Base-by-base conservation (phyloP, 2,329 filamentous ascomycete species). In the Fusarium agapanthi region DNA sequence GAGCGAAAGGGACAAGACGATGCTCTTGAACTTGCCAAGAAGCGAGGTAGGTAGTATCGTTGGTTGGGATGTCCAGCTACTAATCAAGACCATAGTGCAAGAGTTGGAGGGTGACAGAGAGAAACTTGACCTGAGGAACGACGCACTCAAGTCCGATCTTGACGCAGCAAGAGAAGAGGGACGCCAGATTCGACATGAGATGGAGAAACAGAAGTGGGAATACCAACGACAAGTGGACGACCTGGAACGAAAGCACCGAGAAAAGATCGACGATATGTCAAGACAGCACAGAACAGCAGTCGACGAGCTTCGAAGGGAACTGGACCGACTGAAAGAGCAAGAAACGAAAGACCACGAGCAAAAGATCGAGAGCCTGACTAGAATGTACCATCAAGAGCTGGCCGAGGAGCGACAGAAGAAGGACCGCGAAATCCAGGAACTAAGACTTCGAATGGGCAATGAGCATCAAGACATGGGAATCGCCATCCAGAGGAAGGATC, bases 1-100 rank as follows among this genome's bases (percentile, higher is more conserved):
- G 91, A 94, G 61, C 91, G 89, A 75, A 91, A 88, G 63, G 88
- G 86, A 10, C 85, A 94, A 68, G 94, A 95, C 75, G 92, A 96
- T 70, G 89, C 91, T 1, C 86, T 97, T 50, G 89, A 92, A 22
- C 76, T 93, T 15, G 92, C 93, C 73, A 97, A 95, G 79, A 88
- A 86, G 57, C 89, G 91, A 87, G 90, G 94, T 96, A 85, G 74
- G 89, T 83, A 59, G 24, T 16, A 18, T 16, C 14, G 13, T n/a
- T 2, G 1, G 5, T 24, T 20, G 2, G 15, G 2, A 16, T 18
- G 15, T 3, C 15, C 38, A 32, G 20, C 3, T 4, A n/a, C 45
- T 71, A 38, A 67, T 20, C 10, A 9, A 3, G 22, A 41, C 38
- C 41, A 7, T 61, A 90, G 88, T 85, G 50, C 79, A 81, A 44